A percentile compares a stretch with the other conserved stretches of the same genome.
These are phyloP conservation scores for Spinacia oleracea DNA, from an alignment of 179 eudicot genomes.

Conservation along the genomic window DNA sequence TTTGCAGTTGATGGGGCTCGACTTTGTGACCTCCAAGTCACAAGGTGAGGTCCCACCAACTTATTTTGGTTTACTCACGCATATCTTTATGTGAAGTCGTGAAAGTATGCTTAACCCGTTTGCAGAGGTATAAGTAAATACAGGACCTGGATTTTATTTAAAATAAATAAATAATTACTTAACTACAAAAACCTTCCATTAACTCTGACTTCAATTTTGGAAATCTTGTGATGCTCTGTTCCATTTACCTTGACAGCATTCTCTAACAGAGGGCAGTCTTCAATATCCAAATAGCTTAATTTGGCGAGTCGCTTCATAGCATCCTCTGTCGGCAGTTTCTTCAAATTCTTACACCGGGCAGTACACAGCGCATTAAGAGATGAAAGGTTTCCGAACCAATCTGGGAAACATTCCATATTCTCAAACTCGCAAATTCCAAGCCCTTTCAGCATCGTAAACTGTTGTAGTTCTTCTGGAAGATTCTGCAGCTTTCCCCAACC, in stretches of 20 bases:
- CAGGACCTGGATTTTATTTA: too few species aligned
- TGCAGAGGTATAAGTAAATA: too few species aligned
- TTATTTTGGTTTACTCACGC: too few species aligned
- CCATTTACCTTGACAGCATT: constrained; percentile 1
- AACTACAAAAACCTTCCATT: too few species aligned
- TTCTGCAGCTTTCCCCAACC: constrained; percentile 3
- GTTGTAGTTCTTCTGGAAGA: background rate
- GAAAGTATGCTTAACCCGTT: too few species aligned
- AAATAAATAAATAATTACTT: too few species aligned
- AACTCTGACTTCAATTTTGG: too few species aligned
- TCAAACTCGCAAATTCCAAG: background rate
- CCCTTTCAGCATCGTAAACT: background rate
- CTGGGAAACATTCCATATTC: constrained; percentile 20
- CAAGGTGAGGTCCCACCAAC: too few species aligned
- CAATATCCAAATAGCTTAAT: background rate
- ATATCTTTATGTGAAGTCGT: too few species aligned
- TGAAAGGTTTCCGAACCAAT: constrained; percentile 30
- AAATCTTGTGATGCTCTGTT: constrained; percentile 14
- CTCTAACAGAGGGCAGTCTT: background rate
- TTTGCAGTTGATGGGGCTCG: too few species aligned
- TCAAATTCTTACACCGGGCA: background rate
- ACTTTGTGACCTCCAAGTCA: too few species aligned
- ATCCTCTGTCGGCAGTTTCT: constrained; percentile 16
- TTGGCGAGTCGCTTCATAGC: constrained; percentile 17
- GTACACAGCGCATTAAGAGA: background rate